Conservation (phyloP, 805 yeast genomes). For the Nakazawaea wickerhamii region DNA sequence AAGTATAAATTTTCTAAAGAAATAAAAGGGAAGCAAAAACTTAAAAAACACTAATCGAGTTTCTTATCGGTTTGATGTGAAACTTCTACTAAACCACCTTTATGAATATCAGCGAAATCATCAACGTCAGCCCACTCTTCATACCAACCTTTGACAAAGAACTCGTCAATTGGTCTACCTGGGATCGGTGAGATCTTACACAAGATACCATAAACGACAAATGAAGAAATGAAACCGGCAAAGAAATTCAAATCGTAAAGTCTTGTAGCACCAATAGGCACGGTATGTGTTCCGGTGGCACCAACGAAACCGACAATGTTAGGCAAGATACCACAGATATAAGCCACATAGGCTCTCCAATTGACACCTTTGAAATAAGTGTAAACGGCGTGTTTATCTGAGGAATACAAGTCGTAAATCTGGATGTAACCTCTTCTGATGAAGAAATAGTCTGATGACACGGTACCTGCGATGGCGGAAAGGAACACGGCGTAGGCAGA, state of each 20-base stretch:
- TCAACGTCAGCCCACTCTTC: conserved; percentile 64
- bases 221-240: conserved; percentile 63
- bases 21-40: no score
- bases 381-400: conserved; percentile 41
- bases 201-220: conserved; percentile 47
- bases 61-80: no score
- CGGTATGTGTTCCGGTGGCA: conserved; percentile 61
- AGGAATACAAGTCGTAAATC: conserved; percentile 59
- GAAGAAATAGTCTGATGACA: conserved; percentile 61
- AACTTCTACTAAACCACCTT: conserved; percentile 10
- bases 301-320: conserved; percentile 87
- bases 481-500: conserved; percentile 80
- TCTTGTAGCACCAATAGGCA: conserved; percentile 72
- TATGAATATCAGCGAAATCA: conserved; percentile 39
- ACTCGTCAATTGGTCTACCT: conserved; percentile 36
- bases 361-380: conserved; percentile 65
- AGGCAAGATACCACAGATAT: conserved; percentile 74
- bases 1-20: no score
- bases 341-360: conserved; percentile 82
- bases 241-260: conserved; percentile 73
- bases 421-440: conserved; percentile 69
- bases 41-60: no score
- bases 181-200: conserved; percentile 44
- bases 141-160: conserved; percentile 52
- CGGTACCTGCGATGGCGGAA: conserved; percentile 77